Percentiles rank a stretch among this genome's conserved stretches.
Evolutionary conservation across 345 rosid genomes (phyloP).

Genomic region (Dipteronia sinensis): DNA sequence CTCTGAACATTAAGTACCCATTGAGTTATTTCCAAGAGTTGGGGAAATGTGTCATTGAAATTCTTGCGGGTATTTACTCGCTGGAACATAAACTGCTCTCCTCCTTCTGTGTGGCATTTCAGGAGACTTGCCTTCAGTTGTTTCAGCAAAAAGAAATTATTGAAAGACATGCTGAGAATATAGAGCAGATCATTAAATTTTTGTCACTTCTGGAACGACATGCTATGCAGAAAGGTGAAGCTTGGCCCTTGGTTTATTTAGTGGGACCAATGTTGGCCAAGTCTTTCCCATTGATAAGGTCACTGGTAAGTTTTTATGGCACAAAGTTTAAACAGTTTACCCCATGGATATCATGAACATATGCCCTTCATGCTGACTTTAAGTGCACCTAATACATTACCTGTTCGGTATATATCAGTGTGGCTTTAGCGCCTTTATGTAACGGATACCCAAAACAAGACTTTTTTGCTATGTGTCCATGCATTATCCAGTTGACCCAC

Average conservation of each 20-base stretch:
- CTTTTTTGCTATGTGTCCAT: neutral
- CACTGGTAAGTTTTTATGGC: constrained; percentile 65
- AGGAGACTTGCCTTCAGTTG: constrained; percentile 53
- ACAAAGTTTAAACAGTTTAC: neutral
- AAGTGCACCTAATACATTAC: neutral
- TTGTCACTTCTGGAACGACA: constrained; percentile 50
- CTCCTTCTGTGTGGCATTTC: constrained; percentile 52
- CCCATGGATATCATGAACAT: neutral
- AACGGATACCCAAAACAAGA: neutral
- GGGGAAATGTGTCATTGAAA: constrained; percentile 81
- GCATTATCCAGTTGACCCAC: neutral
- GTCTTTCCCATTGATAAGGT: constrained; percentile 66
- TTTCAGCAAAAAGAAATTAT: constrained; percentile 46
- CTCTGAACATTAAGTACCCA: constrained; percentile 36
- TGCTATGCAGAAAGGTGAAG: constrained; percentile 56
- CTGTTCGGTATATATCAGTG: neutral
- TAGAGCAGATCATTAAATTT: constrained; percentile 58
- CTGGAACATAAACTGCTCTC: constrained; percentile 60
- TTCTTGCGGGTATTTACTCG: constrained; percentile 58
- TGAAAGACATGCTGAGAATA: constrained; percentile 38
- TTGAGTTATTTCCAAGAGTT: constrained; percentile 55
- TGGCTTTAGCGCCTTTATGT: neutral
- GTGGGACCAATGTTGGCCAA: constrained; percentile 73
- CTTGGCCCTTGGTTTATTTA: constrained; percentile 72
- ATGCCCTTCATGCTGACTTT: constrained; percentile 1